Base-by-base conservation (phyloP, 768 basidiomycete species). In the Podaxis carcinomalis region DNA sequence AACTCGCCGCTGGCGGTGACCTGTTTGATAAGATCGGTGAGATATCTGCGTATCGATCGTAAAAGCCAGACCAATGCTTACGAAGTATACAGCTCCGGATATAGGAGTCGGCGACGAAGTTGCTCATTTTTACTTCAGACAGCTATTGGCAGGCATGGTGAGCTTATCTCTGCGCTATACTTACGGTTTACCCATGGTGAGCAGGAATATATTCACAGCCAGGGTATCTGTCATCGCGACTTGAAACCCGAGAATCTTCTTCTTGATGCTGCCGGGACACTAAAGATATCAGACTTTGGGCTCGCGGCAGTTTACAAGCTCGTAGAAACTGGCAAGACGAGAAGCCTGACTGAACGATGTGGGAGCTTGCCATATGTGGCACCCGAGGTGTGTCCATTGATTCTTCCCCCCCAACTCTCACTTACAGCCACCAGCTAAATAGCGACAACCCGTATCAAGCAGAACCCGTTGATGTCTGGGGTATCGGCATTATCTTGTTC, bases 21-120 rank as follows among this genome's bases (percentile, higher is more conserved):
- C 75, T 99, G 35, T 99, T 99, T 72, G 97, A 99, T 74, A 99
- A 98, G 78, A 99, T 99, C 55, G 92, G 96, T 96, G 68, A 46
- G 89, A 65, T 11, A 23, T 27, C 10, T 49, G 19, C 23, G 16
- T 23, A 58, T 42, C 46, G 19, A 35, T 23, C 19, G 47, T 9
- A 49, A 61, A 56, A 35, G 19, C 19, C 21, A 21, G 52, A 25
- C 54, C 50, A 4, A 13, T 56, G 35, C 42, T 23, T 32, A 47
- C 55, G 39, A 40, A 58, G 21, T 60, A 19, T 53, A 14, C 65
- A 98, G 97, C 89, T 2, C 95, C 97, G 1, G 93, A 98, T 71
- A 79, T 92, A 5, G 97, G 97, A 4, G 80, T 95, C 2, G 82
- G 84, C 23, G 90, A 95, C 61, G 89, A 96, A 23, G 77, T 96